phyloP scores from a whole-genome alignment of 768 basidiomycete genomes.

The Hortiboletus flavorubellus region DNA sequence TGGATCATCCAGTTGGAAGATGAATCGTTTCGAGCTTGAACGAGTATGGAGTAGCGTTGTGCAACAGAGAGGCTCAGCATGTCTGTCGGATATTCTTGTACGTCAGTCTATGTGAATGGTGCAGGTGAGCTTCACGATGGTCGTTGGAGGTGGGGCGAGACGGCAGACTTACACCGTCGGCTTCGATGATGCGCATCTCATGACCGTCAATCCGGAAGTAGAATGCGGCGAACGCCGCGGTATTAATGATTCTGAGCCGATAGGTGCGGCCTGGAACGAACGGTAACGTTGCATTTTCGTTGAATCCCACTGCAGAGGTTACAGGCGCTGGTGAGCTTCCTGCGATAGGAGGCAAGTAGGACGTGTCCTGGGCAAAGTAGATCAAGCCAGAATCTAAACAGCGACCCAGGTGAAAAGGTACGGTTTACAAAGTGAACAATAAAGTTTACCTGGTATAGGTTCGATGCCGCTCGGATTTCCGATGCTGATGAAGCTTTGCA shows the following conservation, averaged over 20 bases:
- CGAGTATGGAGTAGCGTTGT: constrained; percentile 91
- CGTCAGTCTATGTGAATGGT: constrained; percentile 57
- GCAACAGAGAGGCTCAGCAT: constrained; percentile 75
- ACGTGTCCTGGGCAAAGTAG: constrained; percentile 74
- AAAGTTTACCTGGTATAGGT: constrained; percentile 70
- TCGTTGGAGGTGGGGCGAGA: neutral
- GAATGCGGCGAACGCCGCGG: constrained; percentile 68
- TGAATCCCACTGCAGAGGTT: constrained; percentile 70
- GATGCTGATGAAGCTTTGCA: constrained; percentile 64
- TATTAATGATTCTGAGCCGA: constrained; percentile 84
- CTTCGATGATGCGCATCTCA: constrained; percentile 81
- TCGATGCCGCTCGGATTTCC: constrained; percentile 83
- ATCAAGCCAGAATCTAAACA: constrained; percentile 69
- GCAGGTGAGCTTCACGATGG: neutral
- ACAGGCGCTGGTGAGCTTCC: constrained; percentile 37
- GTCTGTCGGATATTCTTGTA: constrained; percentile 69
- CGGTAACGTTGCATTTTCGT: constrained; percentile 79
- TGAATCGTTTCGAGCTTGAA: constrained; percentile 86
- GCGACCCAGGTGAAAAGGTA: neutral
- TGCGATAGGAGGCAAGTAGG: constrained; percentile 61
- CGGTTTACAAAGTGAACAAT: neutral
- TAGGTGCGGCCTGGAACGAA: constrained; percentile 89
- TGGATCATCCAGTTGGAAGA: constrained; percentile 84
- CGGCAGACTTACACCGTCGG: constrained; percentile 62
- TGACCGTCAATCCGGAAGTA: constrained; percentile 91